Base-by-base conservation (phyloP, 2,329 filamentous ascomycete species). In the Neobulgaria alba region DNA sequence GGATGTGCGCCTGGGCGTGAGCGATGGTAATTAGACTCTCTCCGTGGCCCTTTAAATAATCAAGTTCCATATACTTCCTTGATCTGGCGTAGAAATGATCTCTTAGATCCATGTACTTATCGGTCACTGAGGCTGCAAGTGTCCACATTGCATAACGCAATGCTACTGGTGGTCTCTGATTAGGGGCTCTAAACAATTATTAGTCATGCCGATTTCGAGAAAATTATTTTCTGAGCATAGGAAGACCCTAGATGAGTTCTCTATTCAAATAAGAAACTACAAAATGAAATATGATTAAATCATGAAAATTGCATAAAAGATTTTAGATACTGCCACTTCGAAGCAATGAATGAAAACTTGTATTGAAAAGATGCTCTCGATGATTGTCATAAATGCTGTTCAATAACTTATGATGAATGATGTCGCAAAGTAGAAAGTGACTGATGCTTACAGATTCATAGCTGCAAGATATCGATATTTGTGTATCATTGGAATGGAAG, bases 91-190 rank as follows among this genome's bases (percentile, higher is more conserved):
- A 98, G 60, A 96, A 95, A 47, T 94, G 77, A 39, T 89, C 83
- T 57, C 88, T 87, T 10, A 95, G 64, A 39, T 77, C 75, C 23
- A 73, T 69, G 59, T 85, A 95, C 58, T 88, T 92, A 43, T 95
- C 87, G 3, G 77, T 79, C 32, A 89, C 75, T 4, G 85, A 82
- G 47, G 87, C 89, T n/a, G 90, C 88, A 55, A 88, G 67, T n/a
- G 82, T 85, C 90, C 90, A 96, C 71, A 96, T 93, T 41, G 85
- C 87, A 64, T 98, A 98, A 52, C 92, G 79, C 36, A 98, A 66
- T 50, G 84, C 87, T 20, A 95, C 79, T 0, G 90, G 87, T 2
- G 92, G 90, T 18, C 90, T 78, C 67, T 88, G 81, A 47, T 79
- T 79, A 14, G 87, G 87, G n/a, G 86, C 77, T 39, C 76, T 80